Percentiles rank a stretch among this genome's conserved stretches.
phyloP scores from a whole-genome alignment of 192 early-diverging fungal species.

The Linnemannia elongata region DNA sequence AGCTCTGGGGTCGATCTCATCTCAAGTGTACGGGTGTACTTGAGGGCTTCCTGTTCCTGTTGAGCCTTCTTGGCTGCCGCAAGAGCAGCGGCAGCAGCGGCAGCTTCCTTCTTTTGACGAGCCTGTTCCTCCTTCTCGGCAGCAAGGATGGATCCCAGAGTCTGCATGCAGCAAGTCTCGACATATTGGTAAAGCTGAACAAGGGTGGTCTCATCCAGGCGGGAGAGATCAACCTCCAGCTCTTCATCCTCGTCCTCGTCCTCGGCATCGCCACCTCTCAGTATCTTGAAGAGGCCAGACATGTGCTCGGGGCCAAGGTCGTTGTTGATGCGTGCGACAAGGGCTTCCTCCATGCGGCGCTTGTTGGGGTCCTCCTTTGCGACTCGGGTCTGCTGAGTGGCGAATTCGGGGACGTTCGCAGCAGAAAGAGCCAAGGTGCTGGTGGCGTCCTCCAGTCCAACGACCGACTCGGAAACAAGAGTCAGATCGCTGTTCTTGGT shows the following conservation, averaged over 20 bases:
- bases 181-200: conserved; percentile 51
- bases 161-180: conserved; percentile 53
- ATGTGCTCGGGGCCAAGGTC: conserved; percentile 51
- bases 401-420: neutral
- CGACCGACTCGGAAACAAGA: neutral
- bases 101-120: conserved; percentile 24
- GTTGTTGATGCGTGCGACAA: conserved; percentile 50
- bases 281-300: conserved; percentile 49
- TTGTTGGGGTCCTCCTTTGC: conserved; percentile 43
- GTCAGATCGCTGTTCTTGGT: neutral
- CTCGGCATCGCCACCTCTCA: conserved; percentile 25
- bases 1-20: conserved; percentile 37
- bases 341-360: conserved; percentile 46
- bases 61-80: conserved; percentile 6
- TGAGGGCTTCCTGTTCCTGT: conserved; percentile 17
- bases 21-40: conserved; percentile 7
- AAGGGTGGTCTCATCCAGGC: conserved; percentile 43
- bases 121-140: conserved; percentile 36
- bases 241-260: conserved; percentile 41
- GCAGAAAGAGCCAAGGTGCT: neutral
- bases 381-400: neutral
- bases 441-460: neutral
- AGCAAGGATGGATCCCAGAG: conserved; percentile 31
- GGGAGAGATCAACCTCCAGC: conserved; percentile 50
- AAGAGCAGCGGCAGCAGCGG: conserved; percentile 1